A percentile compares a stretch with the other conserved stretches of the same genome.
phyloP scores from a whole-genome alignment of 345 rosid genomes.

The Citrus australasica region DNA sequence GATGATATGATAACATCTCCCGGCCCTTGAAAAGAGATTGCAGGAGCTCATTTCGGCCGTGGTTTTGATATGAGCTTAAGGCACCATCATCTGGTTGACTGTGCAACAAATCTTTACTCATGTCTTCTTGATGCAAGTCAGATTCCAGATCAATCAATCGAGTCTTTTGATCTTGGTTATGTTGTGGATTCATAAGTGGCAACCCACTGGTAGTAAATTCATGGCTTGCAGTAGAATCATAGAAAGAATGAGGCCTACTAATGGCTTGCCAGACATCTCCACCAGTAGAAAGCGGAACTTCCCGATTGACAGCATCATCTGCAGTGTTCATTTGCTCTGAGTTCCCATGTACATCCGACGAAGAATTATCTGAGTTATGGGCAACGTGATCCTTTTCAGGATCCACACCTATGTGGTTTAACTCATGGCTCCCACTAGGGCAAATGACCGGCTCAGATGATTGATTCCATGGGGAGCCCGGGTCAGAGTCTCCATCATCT shows the following conservation, averaged over 20 bases:
- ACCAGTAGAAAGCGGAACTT: constrained; percentile 41
- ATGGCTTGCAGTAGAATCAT: constrained; percentile 35
- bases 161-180: constrained; percentile 35
- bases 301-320: constrained; percentile 39
- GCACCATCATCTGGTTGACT: constrained; percentile 47
- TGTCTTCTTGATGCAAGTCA: constrained; percentile 39
- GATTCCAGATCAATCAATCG: constrained; percentile 57
- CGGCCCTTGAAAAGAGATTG: constrained; percentile 76
- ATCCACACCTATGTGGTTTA: constrained; percentile 28
- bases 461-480: constrained; percentile 26
- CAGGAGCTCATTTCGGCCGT: constrained; percentile 71
- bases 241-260: constrained; percentile 43
- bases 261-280: constrained; percentile 61
- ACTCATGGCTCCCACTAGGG: constrained; percentile 26
- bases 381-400: constrained; percentile 30
- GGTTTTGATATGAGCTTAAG: constrained; percentile 54
- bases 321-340: constrained; percentile 34
- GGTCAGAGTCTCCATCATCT: constrained; percentile 32
- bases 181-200: constrained; percentile 44
- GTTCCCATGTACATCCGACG: constrained; percentile 32
- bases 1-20: constrained; percentile 39
- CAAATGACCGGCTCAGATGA: constrained; percentile 40
- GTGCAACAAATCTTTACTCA: constrained; percentile 44
- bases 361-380: constrained; percentile 40
- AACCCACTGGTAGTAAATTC: constrained; percentile 46